phyloP scores from a whole-genome alignment of 2,329 filamentous ascomycete genomes.

The Fusarium coicis region DNA sequence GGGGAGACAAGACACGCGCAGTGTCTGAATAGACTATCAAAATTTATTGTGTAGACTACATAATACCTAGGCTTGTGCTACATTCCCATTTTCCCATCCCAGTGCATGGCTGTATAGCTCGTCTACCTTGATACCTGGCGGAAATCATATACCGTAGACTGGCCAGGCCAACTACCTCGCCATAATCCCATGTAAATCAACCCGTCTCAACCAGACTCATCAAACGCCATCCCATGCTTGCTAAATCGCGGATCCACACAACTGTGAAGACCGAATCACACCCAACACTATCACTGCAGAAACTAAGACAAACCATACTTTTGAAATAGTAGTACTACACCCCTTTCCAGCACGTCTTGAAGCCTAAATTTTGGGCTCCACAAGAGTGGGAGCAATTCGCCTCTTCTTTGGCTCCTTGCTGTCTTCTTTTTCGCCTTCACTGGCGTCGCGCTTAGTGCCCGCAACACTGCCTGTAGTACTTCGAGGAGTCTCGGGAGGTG shows the following conservation, averaged over 20 bases:
- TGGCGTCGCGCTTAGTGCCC: constrained; percentile 67
- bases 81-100: constrained; percentile 4
- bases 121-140: constrained; percentile 22
- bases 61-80: constrained; percentile 17
- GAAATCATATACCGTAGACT: constrained; percentile 9
- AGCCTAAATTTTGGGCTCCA: constrained; percentile 51
- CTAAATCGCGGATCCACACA: constrained; percentile 34
- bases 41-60: constrained; percentile 32
- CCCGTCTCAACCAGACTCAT: constrained; percentile 26
- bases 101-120: constrained; percentile 24
- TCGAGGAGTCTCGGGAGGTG: constrained; percentile 88
- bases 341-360: not conserved
- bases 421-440: constrained; percentile 65
- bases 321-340: constrained; percentile 15
- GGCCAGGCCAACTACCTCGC: constrained; percentile 1
- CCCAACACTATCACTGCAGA: constrained; percentile 4
- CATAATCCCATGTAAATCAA: constrained; percentile 12
- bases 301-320: constrained; percentile 26
- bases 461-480: constrained; percentile 46
- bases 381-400: constrained; percentile 74
- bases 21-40: not conserved
- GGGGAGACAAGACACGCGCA: not conserved
- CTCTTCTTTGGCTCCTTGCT: constrained; percentile 72
- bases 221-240: constrained; percentile 48
- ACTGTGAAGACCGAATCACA: constrained; percentile 16